Evolutionary conservation across 1,139 yeast genomes (phyloP), one percentile per base, ranked within the genome.

Genomic region (Candida labiduridarum): DNA sequence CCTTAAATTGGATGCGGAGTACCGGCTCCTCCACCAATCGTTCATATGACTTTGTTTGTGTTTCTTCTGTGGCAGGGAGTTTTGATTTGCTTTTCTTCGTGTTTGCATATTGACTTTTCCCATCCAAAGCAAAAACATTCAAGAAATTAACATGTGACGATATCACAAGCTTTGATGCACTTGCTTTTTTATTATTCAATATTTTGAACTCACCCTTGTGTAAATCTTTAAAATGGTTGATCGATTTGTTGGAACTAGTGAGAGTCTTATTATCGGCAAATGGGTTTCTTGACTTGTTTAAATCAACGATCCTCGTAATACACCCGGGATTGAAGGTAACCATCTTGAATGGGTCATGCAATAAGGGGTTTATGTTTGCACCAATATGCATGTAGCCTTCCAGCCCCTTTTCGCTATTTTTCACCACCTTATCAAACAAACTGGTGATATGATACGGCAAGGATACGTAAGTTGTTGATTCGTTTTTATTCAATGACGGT

Each of bases 281-380:
- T 7, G 53, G 53, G 19, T 53, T 52, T 6, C 34, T 40, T 14
- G 36, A 31, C 18, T 34, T 40, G n/a, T 57, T 50, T 14, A 65
- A 45, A 4, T 61, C 65, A 6, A 68, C 34, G 2, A 69, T 58
- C 12, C 63, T 60, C 1, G 77, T 64, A 30, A 78, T 56, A 56
- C 85, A 81, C 0, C 87, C 85, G 0, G 86, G 85, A 41, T 78
- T 81, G 50, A 80, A 63, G 57, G 76, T 82, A 18, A 81, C 82
- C 45, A 71, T 67, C 51, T 73, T 72, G 59, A 76, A 82, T 1
- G 82, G 80, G 58, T 82, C 87, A 10, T 82, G 78, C 41, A 65
- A 57, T 52, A 83, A 65, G 0, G 86, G 82, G 53, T 80, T 81
- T 29, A 82, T 71, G 47, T 74, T 74, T 42, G 85, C 83, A 0